Percentiles rank a stretch among this genome's conserved stretches.
Evolutionary conservation across 1,284 basidiomycete genomes (phyloP).

Genomic region (Ganoderma resinaceum): DNA sequence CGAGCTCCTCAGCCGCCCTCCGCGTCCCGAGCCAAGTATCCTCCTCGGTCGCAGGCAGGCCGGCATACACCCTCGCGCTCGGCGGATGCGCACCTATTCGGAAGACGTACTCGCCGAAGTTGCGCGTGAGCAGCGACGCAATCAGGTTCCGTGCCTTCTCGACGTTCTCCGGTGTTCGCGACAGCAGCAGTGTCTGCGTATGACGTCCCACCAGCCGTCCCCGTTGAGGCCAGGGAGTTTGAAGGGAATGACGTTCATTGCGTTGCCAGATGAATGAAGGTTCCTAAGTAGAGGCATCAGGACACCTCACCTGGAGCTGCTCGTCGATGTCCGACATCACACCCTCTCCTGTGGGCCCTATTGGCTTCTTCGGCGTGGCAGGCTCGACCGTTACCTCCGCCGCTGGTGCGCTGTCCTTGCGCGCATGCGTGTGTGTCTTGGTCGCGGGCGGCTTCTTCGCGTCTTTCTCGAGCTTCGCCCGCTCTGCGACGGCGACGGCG

Average conservation of each 20-base stretch:
- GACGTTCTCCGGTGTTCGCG: slow-evolving; percentile 48
- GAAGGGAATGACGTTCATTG: not conserved
- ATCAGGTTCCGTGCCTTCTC: slow-evolving; percentile 67
- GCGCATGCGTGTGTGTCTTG: slow-evolving; percentile 29
- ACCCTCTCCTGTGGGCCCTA: slow-evolving; percentile 22
- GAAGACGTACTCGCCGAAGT: slow-evolving; percentile 74
- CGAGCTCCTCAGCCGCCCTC: slow-evolving; percentile 59
- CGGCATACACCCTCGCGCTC: slow-evolving; percentile 57
- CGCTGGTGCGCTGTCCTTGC: slow-evolving; percentile 25
- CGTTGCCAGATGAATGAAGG: slow-evolving; percentile 13
- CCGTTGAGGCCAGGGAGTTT: not conserved
- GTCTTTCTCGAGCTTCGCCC: slow-evolving; percentile 45
- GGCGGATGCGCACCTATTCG: slow-evolving; percentile 72
- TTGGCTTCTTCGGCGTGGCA: slow-evolving; percentile 24
- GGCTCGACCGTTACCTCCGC: slow-evolving; percentile 11
- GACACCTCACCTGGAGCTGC: slow-evolving; percentile 59
- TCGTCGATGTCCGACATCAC: slow-evolving; percentile 59
- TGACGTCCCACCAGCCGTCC: not conserved
- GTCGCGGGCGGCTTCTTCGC: slow-evolving; percentile 41
- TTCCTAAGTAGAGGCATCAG: not conserved
- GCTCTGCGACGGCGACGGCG: slow-evolving; percentile 42
- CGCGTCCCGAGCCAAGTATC: slow-evolving; percentile 62
- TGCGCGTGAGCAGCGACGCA: slow-evolving; percentile 68
- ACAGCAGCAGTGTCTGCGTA: slow-evolving; percentile 56
- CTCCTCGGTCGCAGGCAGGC: slow-evolving; percentile 51